A percentile compares a stretch with the other conserved stretches of the same genome.
Conservation (phyloP, 148 eudicot species). For the Rhododendron ferrugineum region DNA sequence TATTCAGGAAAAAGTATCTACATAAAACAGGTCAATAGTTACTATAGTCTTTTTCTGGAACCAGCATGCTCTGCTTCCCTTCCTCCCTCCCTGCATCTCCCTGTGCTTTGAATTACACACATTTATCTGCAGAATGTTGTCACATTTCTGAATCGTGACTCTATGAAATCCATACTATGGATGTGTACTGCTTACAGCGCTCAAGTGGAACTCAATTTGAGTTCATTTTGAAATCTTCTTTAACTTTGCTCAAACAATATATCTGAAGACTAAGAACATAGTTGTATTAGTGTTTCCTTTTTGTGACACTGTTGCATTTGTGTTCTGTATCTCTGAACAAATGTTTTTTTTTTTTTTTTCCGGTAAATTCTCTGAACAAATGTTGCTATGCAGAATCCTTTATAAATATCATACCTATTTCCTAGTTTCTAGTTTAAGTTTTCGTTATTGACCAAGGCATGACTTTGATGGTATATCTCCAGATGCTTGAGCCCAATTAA, state of each 20-base stretch:
- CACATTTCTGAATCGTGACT: background rate
- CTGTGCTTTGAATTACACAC: background rate
- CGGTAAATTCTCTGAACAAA: background rate
- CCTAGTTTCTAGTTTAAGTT: background rate
- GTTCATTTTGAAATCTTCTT: background rate
- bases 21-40: constrained; percentile 72
- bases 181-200: background rate
- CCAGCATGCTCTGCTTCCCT: constrained; percentile 1
- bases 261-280: background rate
- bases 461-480: background rate
- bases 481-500: background rate
- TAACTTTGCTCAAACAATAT: background rate
- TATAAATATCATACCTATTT: background rate
- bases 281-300: background rate
- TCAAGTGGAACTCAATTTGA: background rate
- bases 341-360: no score
- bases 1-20: constrained; percentile 98
- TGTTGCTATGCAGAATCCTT: background rate
- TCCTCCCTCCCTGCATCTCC: background rate
- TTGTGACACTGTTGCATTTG: background rate
- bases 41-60: background rate
- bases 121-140: background rate
- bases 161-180: background rate
- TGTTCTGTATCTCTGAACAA: background rate
- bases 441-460: background rate